phyloP scores from a whole-genome alignment of 768 basidiomycete genomes.

The Pleurotus ostreatus region DNA sequence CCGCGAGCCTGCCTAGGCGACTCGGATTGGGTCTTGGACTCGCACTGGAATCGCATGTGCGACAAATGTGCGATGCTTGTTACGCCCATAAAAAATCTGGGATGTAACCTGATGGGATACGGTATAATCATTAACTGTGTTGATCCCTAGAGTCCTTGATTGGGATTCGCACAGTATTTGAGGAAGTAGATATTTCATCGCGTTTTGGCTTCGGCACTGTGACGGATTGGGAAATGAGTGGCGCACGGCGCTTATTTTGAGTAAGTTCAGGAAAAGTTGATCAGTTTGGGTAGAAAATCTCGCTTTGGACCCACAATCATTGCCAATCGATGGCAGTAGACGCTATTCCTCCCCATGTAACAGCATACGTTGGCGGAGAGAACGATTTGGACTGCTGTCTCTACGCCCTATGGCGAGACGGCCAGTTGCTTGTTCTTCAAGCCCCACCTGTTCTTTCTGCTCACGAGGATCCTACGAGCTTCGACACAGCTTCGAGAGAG shows the following conservation, averaged over 20 bases:
- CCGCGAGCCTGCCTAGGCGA: too few species aligned
- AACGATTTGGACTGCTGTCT: conserved; percentile 4
- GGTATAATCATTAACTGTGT: neutral
- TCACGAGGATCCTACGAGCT: neutral
- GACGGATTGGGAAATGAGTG: neutral
- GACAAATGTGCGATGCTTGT: too few species aligned
- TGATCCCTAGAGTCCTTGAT: neutral
- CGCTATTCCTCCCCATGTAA: conserved; percentile 14
- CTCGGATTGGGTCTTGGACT: too few species aligned
- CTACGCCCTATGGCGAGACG: conserved; percentile 11
- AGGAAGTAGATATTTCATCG: too few species aligned
- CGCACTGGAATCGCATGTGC: too few species aligned
- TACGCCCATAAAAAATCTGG: too few species aligned
- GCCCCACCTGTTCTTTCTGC: conserved; percentile 7
- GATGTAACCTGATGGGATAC: too few species aligned
- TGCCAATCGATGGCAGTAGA: conserved; percentile 3
- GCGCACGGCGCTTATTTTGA: conserved; percentile 2
- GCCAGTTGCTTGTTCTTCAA: conserved; percentile 14
- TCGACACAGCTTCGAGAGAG: neutral
- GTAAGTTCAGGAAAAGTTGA: conserved; percentile 1
- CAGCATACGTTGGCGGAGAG: conserved; percentile 13
- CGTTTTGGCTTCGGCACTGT: neutral
- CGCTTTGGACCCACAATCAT: conserved; percentile 3
- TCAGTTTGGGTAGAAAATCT: neutral
- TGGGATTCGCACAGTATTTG: too few species aligned